Percentiles rank a stretch among this genome's conserved stretches.
Evolutionary conservation across 306 rosid genomes (phyloP).

Genomic region (Rubus idaeus): DNA sequence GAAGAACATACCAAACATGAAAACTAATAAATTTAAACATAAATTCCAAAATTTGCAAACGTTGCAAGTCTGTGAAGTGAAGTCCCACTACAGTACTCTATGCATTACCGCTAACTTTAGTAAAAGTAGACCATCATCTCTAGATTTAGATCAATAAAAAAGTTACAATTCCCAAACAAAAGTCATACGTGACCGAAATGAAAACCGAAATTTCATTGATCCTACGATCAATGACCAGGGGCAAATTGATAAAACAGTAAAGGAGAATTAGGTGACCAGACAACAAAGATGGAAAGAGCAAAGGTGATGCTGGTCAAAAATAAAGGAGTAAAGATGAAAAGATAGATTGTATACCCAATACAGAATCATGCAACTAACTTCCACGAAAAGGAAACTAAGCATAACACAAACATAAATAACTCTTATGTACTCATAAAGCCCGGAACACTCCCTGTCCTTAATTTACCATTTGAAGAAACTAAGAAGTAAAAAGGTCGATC

Average conservation of each 20-base stretch:
- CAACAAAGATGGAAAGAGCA: not conserved
- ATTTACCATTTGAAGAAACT: not conserved
- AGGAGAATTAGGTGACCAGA: not conserved
- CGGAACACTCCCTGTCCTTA: too few species aligned
- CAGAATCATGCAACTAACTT: not conserved
- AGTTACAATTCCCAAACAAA: not conserved
- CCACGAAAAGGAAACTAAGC: not conserved
- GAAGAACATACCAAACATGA: not conserved
- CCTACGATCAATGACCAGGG: constrained; percentile 1
- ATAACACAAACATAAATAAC: not conserved
- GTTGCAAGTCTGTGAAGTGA: not conserved
- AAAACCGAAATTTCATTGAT: not conserved
- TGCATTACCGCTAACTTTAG: not conserved
- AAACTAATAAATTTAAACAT: not conserved
- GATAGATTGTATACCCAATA: not conserved
- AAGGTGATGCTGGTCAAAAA: not conserved
- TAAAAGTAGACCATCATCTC: not conserved
- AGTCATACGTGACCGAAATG: not conserved
- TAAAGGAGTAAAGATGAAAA: not conserved
- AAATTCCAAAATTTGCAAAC: not conserved
- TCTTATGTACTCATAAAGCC: not conserved
- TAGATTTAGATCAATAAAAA: not conserved
- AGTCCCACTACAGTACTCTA: not conserved
- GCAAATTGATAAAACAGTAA: not conserved
- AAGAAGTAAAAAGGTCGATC: not conserved